Percentiles rank a stretch among this genome's conserved stretches.
These are phyloP conservation scores for Teratosphaeria viscida DNA, from an alignment of 2,329 filamentous ascomycete genomes.

Conservation along the genomic window DNA sequence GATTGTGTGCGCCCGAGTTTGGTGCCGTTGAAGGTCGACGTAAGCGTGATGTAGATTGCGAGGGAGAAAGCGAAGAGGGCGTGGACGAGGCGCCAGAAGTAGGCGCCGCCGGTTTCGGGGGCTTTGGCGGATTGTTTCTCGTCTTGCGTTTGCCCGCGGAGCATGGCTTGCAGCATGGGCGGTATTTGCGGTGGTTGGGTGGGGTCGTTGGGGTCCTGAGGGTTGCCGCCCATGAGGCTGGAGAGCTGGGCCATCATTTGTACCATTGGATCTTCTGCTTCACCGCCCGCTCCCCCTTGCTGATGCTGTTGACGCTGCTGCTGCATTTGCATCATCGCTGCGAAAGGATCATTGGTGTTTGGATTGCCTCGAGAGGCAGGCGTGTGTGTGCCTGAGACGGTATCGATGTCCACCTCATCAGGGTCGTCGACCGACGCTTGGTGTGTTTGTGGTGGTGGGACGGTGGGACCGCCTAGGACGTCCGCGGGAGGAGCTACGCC, in stretches of 20 bases:
- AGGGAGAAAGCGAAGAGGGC: slow-evolving; percentile 60
- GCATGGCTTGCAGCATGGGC: slow-evolving; percentile 36
- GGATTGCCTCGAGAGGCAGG: slow-evolving; percentile 6
- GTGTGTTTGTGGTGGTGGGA: slow-evolving; percentile 11
- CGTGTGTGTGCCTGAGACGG: slow-evolving; percentile 23
- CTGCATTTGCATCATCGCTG: slow-evolving; percentile 22
- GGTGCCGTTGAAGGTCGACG: slow-evolving; percentile 54
- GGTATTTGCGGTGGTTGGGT: slow-evolving; percentile 34
- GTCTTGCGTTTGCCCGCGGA: slow-evolving; percentile 24
- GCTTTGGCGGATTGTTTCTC: slow-evolving; percentile 25
- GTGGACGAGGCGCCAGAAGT: slow-evolving; percentile 64
- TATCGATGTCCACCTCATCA: slow-evolving; percentile 69
- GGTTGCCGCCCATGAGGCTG: slow-evolving; percentile 31
- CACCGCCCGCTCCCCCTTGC: slow-evolving; percentile 11
- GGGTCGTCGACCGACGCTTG: slow-evolving; percentile 47
- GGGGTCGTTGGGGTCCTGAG: slow-evolving; percentile 24
- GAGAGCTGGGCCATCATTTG: slow-evolving; percentile 69
- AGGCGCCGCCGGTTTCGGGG: slow-evolving; percentile 32
- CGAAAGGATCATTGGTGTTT: slow-evolving; percentile 14
- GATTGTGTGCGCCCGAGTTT: slow-evolving; percentile 43
- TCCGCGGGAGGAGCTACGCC: slow-evolving; percentile 24
- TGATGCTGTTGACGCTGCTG: slow-evolving; percentile 11
- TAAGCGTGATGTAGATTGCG: slow-evolving; percentile 58
- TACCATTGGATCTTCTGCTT: slow-evolving; percentile 50
- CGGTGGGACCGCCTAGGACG: slow-evolving; percentile 21